A percentile compares a stretch with the other conserved stretches of the same genome.
These are phyloP conservation scores for Epicoccum sorghinum DNA, from an alignment of 2,329 filamentous ascomycete genomes.

Conservation along the genomic window DNA sequence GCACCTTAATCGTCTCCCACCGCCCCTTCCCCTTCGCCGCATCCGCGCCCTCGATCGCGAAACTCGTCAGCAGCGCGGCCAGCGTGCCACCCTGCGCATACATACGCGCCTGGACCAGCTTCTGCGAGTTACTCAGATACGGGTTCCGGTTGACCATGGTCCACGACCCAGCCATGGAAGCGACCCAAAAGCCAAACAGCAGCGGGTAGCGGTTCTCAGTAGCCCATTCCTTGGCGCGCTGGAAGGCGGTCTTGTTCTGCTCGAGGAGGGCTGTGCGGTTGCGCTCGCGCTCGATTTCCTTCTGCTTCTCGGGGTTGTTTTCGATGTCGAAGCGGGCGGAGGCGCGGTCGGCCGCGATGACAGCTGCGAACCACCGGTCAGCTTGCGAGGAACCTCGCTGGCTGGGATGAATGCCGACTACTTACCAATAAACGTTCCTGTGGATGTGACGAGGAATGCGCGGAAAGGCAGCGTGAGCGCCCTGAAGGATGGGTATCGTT, in stretches of 20 bases:
- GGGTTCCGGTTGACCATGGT: slow-evolving; percentile 78
- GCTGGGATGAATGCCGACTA: not conserved
- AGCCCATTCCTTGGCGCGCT: slow-evolving; percentile 75
- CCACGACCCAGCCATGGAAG: slow-evolving; percentile 76
- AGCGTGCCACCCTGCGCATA: slow-evolving; percentile 91
- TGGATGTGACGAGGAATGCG: slow-evolving; percentile 83
- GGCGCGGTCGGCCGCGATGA: slow-evolving; percentile 80
- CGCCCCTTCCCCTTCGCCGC: slow-evolving; percentile 75
- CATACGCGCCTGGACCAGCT: slow-evolving; percentile 91
- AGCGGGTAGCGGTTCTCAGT: slow-evolving; percentile 84
- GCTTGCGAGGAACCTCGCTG: not conserved
- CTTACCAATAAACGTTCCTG: slow-evolving; percentile 77
- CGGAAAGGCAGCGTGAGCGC: slow-evolving; percentile 87
- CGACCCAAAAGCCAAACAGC: slow-evolving; percentile 81
- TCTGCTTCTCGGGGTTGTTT: slow-evolving; percentile 63
- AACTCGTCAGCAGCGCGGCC: slow-evolving; percentile 79
- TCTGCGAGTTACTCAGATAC: slow-evolving; percentile 77
- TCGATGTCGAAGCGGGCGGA: slow-evolving; percentile 73
- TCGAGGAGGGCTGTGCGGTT: slow-evolving; percentile 51
- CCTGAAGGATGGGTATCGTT: slow-evolving; percentile 78
- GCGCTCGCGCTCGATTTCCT: slow-evolving; percentile 36
- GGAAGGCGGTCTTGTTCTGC: slow-evolving; percentile 60
- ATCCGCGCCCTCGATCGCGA: slow-evolving; percentile 82
- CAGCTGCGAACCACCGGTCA: slow-evolving; percentile 52
- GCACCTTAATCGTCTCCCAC: slow-evolving; percentile 83